These are phyloP conservation scores for Cryptococcus sp. DNA, from an alignment of 1,284 basidiomycete genomes.

Conservation along the genomic window DNA sequence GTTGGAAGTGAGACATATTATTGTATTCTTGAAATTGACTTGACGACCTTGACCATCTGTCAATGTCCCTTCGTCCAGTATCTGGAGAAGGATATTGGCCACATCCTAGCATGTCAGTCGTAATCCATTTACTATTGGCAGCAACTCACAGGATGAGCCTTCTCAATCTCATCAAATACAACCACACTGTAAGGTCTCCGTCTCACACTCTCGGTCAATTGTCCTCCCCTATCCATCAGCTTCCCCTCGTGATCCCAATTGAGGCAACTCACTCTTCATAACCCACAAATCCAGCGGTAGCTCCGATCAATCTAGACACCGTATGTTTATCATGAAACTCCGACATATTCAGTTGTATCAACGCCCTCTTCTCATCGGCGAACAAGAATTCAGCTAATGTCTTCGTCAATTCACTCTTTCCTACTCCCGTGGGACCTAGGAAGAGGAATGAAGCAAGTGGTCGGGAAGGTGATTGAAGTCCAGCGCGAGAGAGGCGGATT, in stretches of 20 bases:
- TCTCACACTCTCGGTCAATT: constrained; percentile 81
- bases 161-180: constrained; percentile 75
- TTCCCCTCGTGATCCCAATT: background rate
- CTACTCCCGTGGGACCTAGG: constrained; percentile 69
- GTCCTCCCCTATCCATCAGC: constrained; percentile 53
- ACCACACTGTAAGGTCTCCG: constrained; percentile 57
- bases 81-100: constrained; percentile 83
- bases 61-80: constrained; percentile 84
- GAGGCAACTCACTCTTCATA: constrained; percentile 77
- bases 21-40: constrained; percentile 63
- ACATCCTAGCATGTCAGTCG: constrained; percentile 56
- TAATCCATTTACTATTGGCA: constrained; percentile 30
- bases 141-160: constrained; percentile 64
- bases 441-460: constrained; percentile 91
- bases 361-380: constrained; percentile 75
- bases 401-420: constrained; percentile 83
- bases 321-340: constrained; percentile 90
- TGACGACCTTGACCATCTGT: constrained; percentile 58
- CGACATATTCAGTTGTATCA: constrained; percentile 91
- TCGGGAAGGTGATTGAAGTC: constrained; percentile 76
- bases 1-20: constrained; percentile 92
- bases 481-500: constrained; percentile 83
- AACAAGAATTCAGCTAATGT: constrained; percentile 80
- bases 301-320: constrained; percentile 81
- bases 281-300: constrained; percentile 88